Base-by-base conservation (phyloP, 2,329 filamentous ascomycete species). In the Fusarium veterinarium region DNA sequence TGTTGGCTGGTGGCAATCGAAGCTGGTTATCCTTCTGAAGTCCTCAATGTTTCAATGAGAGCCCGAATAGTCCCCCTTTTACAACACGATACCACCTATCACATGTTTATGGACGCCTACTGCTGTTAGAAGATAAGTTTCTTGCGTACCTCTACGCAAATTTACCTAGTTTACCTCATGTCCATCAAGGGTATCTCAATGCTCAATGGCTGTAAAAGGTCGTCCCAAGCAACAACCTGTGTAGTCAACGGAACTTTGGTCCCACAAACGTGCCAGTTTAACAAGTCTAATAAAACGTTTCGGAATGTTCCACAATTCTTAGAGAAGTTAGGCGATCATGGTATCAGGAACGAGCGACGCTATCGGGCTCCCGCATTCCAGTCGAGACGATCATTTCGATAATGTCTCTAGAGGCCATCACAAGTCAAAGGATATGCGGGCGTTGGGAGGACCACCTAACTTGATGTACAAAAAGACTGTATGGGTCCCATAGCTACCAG, bases 201-300 rank as follows among this genome's bases (percentile, higher is more conserved):
- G 9, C 33, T 38, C 23, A n/a, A 37, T 52, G 17, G 33, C n/a
- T 28, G 33, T 28, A 5, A 16, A 20, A 13, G 16, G 20, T 42
- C 30, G 12, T 44, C 52, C 25, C 16, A 16, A 35, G 20, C 19
- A 58, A 49, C 41, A 25, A 49, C 55, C 5, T 25, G 8, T 23
- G 23, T 35, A 30, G 31, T 30, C 31, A 35, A 30, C 12, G 23
- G 82, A 25, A 80, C 89, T 6, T 81, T 90, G 17, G 74, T 86
- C 86, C 71, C 86, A 89, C 70, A 79, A 35, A 9, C 51, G 38
- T 38, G 10, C 25, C 52, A 41, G 33, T 31, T 23, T 37, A 31
- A 17, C 25, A 46, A 53, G 45, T 44, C 60, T 28, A 48, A 28
- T 28, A 55, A 60, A 67, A 51, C 42, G 42, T 58, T 51, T 58